Evolutionary conservation across 345 rosid species (phyloP).

Genomic region (Eucalyptus brandiana): DNA sequence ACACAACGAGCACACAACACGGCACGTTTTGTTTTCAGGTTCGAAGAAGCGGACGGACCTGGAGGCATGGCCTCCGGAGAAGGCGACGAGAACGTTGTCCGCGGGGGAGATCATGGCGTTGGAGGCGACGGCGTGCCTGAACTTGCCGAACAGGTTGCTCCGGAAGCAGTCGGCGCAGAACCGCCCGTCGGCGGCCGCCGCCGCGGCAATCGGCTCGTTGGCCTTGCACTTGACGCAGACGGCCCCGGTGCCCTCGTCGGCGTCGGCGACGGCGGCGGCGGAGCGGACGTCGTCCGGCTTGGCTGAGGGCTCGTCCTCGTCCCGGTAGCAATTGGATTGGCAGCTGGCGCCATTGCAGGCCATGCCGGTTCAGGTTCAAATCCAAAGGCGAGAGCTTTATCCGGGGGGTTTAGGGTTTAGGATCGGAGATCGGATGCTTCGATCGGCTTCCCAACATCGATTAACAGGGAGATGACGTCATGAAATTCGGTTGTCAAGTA

Average conservation of each 20-base stretch:
- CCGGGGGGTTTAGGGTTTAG: not conserved
- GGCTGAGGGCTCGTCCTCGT: conserved; percentile 6
- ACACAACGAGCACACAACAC: not conserved
- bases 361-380: conserved; percentile 11
- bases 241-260: not conserved
- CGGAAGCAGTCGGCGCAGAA: conserved; percentile 75
- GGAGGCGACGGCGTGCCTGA: conserved; percentile 70
- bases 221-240: conserved; percentile 71
- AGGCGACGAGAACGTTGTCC: conserved; percentile 83
- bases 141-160: conserved; percentile 69
- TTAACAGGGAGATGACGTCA: not conserved
- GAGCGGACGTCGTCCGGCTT: not conserved
- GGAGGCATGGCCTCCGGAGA: conserved; percentile 90
- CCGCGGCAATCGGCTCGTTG: conserved; percentile 22
- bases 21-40: not conserved
- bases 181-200: conserved; percentile 12
- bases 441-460: not conserved
- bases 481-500: not conserved
- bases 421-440: not conserved
- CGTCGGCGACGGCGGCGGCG: not conserved
- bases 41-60: conserved; percentile 19
- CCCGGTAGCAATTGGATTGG: conserved; percentile 40
- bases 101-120: conserved; percentile 86
- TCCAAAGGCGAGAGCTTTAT: not conserved
- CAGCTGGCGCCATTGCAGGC: conserved; percentile 62